Evolutionary conservation across 2,329 filamentous ascomycete species (phyloP).

Genomic region (Trichophaea hybrida): DNA sequence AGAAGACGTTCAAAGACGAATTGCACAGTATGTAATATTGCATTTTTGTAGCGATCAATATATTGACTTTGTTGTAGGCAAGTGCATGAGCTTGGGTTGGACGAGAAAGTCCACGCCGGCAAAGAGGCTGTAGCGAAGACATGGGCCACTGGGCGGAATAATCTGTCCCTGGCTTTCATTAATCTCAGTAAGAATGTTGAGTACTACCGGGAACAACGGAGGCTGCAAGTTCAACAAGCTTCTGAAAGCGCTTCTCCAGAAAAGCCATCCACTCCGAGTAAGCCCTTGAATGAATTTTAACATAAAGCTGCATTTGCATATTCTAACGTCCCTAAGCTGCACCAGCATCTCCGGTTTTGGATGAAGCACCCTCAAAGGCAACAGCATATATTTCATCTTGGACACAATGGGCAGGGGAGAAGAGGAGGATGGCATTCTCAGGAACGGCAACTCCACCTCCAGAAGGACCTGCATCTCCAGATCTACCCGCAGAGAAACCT

Average conservation of each 20-base stretch:
- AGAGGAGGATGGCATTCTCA: constrained; percentile 41
- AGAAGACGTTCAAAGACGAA: constrained; percentile 80
- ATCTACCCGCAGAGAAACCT: constrained; percentile 9
- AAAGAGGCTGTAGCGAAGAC: constrained; percentile 78
- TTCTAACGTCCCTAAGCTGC: constrained; percentile 6
- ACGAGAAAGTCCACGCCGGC: constrained; percentile 73
- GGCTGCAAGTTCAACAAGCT: constrained; percentile 31
- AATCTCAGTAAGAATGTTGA: constrained; percentile 87
- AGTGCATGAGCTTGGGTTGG: constrained; percentile 82
- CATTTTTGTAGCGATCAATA: neutral
- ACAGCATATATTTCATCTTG: constrained; percentile 54
- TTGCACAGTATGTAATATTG: constrained; percentile 45
- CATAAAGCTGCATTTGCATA: neutral
- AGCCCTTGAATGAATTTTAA: neutral
- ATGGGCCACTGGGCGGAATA: constrained; percentile 73
- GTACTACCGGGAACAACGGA: constrained; percentile 47
- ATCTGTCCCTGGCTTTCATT: constrained; percentile 74
- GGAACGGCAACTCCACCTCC: constrained; percentile 10
- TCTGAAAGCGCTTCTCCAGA: constrained; percentile 17
- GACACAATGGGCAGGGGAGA: constrained; percentile 60
- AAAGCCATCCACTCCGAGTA: constrained; percentile 18
- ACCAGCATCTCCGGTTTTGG: constrained; percentile 11
- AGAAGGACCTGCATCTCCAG: constrained; percentile 4
- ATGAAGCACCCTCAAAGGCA: constrained; percentile 31
- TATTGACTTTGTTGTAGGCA: constrained; percentile 36